Percentiles rank a stretch among this genome's conserved stretches.
These are phyloP conservation scores for Alternaria infectoria DNA, from an alignment of 2,329 filamentous ascomycete genomes.

Conservation along the genomic window DNA sequence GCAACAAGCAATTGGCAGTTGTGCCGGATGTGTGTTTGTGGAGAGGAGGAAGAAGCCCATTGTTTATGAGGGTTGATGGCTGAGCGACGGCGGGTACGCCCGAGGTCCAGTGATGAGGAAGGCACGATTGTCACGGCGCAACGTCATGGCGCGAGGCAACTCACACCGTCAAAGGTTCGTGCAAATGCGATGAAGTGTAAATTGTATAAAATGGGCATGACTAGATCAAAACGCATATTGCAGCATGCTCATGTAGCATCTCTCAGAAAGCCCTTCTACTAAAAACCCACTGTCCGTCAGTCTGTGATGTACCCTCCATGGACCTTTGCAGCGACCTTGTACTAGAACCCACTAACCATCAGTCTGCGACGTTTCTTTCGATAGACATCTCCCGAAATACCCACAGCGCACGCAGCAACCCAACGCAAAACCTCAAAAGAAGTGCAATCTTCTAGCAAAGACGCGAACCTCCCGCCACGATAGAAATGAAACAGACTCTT, in stretches of 20 bases:
- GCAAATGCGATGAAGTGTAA: not conserved
- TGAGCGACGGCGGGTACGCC: not conserved
- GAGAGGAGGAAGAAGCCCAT: constrained; percentile 7
- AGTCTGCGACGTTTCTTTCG: not conserved
- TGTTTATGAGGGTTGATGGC: constrained; percentile 2
- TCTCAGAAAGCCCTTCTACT: not conserved
- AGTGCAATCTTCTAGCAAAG: not conserved
- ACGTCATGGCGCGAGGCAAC: constrained; percentile 1
- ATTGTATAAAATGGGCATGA: not conserved
- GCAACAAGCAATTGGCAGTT: constrained; percentile 21
- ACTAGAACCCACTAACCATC: not conserved
- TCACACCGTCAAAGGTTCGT: not conserved
- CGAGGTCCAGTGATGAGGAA: not conserved
- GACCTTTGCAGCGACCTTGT: not conserved
- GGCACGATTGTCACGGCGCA: constrained; percentile 6
- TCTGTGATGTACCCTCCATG: not conserved
- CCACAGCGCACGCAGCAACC: not conserved
- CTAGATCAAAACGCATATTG: not conserved
- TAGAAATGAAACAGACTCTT: not conserved
- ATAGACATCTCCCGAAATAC: not conserved
- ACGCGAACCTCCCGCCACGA: not conserved
- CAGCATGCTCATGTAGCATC: not conserved
- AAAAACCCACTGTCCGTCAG: not conserved
- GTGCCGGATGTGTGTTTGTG: constrained; percentile 5
- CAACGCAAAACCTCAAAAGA: not conserved